These are phyloP conservation scores for Stropharia rugosoannulata DNA, from an alignment of 768 basidiomycete genomes.

Conservation along the genomic window DNA sequence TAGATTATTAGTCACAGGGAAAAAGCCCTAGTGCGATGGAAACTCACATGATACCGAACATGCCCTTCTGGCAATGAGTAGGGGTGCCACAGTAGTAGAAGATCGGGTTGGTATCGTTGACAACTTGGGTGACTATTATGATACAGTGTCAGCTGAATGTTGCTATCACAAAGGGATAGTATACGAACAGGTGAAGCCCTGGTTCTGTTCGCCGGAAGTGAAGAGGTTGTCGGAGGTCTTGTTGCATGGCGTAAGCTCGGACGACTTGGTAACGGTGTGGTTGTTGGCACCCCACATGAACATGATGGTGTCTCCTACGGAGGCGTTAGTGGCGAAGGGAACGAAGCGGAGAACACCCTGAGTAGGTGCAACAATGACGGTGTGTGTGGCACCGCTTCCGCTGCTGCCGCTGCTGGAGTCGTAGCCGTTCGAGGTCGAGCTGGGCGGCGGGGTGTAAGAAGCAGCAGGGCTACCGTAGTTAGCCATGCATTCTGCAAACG, in stretches of 20 bases:
- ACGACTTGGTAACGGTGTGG: conserved; percentile 84
- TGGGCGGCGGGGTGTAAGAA: conserved; percentile 24
- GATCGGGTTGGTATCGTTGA: conserved; percentile 71
- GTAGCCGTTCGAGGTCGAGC: conserved; percentile 27
- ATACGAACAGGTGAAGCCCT: conserved; percentile 59
- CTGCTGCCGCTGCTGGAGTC: conserved; percentile 25
- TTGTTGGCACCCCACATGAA: conserved; percentile 79
- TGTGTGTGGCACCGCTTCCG: conserved; percentile 63
- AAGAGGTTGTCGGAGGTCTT: conserved; percentile 58
- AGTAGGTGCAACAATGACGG: conserved; percentile 75
- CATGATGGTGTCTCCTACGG: conserved; percentile 72
- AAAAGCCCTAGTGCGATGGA: background rate
- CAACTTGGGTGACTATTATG: conserved; percentile 58
- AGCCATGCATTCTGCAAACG: conserved; percentile 58
- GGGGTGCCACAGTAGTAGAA: conserved; percentile 77
- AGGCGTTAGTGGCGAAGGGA: conserved; percentile 74
- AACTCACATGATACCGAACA: conserved; percentile 76
- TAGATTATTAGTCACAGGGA: conserved; percentile 6
- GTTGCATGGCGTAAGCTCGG: conserved; percentile 70
- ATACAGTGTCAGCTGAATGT: background rate
- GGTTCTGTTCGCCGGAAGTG: conserved; percentile 63
- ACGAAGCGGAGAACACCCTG: conserved; percentile 76
- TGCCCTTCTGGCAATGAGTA: conserved; percentile 76
- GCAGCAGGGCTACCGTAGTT: conserved; percentile 44
- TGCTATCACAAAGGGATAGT: background rate